Conservation (phyloP, 768 basidiomycete genomes). For the Mycena capillaripes region DNA sequence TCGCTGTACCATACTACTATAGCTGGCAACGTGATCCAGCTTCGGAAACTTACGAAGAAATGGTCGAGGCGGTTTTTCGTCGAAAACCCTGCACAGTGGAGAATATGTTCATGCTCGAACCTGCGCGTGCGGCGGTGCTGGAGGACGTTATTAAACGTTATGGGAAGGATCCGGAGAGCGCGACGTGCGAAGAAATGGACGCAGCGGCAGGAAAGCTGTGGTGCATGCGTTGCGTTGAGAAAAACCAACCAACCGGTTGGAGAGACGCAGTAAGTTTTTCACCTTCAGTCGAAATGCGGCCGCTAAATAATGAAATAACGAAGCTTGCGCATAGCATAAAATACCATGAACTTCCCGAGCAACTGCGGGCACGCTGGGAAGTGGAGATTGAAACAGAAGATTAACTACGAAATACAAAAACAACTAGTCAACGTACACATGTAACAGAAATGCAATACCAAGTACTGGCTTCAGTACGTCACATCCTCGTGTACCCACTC, state of each 20-base stretch:
- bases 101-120: not conserved
- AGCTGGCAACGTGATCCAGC: not conserved
- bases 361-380: conserved; percentile 5
- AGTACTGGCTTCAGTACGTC: conserved; percentile 51
- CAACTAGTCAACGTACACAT: not conserved
- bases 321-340: not conserved
- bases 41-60: not conserved
- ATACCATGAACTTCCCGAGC: conserved; percentile 3
- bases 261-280: conserved; percentile 22
- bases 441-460: not conserved
- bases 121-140: not conserved
- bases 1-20: not conserved
- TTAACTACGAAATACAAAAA: no score
- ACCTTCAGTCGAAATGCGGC: not conserved
- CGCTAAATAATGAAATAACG: not conserved
- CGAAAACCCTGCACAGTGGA: not conserved
- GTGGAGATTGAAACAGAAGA: conserved; percentile 10
- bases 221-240: conserved; percentile 17
- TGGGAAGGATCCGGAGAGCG: conserved; percentile 16
- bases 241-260: conserved; percentile 23
- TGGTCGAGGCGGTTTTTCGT: not conserved
- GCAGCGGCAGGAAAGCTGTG: conserved; percentile 11
- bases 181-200: conserved; percentile 28
- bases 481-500: no score
- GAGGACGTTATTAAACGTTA: conserved; percentile 13